Evolutionary conservation across 352 stramenopile genomes (phyloP).

Genomic region (Pythium aristosporum): DNA sequence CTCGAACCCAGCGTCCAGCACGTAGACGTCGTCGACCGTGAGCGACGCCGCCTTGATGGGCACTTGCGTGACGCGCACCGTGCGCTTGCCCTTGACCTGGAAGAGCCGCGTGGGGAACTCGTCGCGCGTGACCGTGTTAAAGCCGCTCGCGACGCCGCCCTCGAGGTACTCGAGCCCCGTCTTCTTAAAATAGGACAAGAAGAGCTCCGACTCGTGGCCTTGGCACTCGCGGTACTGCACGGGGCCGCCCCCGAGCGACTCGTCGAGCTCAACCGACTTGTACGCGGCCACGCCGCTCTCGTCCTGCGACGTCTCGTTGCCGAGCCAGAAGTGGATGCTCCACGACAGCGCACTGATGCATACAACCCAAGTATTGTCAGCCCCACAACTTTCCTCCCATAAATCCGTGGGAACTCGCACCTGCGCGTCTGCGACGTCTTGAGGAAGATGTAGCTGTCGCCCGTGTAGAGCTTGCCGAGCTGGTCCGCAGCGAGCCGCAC

Average conservation of each 20-base stretch:
- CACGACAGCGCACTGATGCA: slow-evolving; percentile 57
- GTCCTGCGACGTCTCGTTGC: slow-evolving; percentile 88
- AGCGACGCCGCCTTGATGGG: slow-evolving; percentile 78
- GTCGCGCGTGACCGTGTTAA: slow-evolving; percentile 90
- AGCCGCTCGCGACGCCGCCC: slow-evolving; percentile 92
- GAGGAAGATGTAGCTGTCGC: slow-evolving; percentile 97
- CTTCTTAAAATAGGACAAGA: slow-evolving; percentile 94
- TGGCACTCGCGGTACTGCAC: slow-evolving; percentile 92
- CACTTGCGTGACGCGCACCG: slow-evolving; percentile 86
- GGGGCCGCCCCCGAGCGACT: slow-evolving; percentile 87
- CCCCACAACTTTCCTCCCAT: too few species aligned
- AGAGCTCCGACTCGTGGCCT: slow-evolving; percentile 81
- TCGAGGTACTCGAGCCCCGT: slow-evolving; percentile 89
- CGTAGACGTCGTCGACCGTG: slow-evolving; percentile 93
- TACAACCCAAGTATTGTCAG: neutral
- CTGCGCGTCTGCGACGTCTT: slow-evolving; percentile 65
- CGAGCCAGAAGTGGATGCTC: slow-evolving; percentile 97
- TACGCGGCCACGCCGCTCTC: slow-evolving; percentile 95
- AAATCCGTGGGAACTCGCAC: slow-evolving; percentile 17
- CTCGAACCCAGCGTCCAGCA: slow-evolving; percentile 91
- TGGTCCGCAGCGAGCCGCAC: slow-evolving; percentile 49
- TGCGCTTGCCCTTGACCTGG: slow-evolving; percentile 90
- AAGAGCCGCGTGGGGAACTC: slow-evolving; percentile 86
- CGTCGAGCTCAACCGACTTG: slow-evolving; percentile 97
- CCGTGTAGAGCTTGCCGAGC: slow-evolving; percentile 91